Evolutionary conservation across 352 stramenopile genomes (phyloP).

Genomic region (Peronosclerospora sorghi): DNA sequence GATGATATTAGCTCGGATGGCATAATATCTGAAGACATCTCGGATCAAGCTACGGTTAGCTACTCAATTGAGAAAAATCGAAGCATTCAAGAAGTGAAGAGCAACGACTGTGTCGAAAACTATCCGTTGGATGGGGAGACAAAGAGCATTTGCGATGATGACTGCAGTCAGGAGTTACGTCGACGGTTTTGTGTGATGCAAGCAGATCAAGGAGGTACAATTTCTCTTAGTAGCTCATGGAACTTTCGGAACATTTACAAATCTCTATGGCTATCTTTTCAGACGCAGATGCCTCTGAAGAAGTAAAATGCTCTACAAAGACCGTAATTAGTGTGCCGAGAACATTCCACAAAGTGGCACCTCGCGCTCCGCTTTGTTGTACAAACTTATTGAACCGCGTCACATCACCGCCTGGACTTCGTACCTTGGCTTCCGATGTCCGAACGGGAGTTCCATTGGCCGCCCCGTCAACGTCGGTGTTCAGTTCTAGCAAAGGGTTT

Average conservation of each 20-base stretch:
- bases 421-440: neutral
- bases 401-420: constrained; percentile 2
- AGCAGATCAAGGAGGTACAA: constrained; percentile 18
- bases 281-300: constrained; percentile 5
- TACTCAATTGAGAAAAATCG: neutral
- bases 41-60: no score
- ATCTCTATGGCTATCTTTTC: no score
- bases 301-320: constrained; percentile 6
- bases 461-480: constrained; percentile 10
- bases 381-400: constrained; percentile 4
- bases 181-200: constrained; percentile 27
- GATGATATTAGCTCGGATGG: no score
- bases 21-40: no score
- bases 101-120: neutral
- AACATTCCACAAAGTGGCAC: constrained; percentile 7
- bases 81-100: neutral
- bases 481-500: constrained; percentile 32
- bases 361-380: neutral
- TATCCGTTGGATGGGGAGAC: neutral
- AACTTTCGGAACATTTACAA: neutral
- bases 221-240: neutral
- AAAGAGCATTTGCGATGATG: constrained; percentile 1
- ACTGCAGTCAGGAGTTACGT: constrained; percentile 1
- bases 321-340: constrained; percentile 15
- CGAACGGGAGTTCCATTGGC: neutral